A percentile compares a stretch with the other conserved stretches of the same genome.
Conservation (phyloP, 768 basidiomycete species). For the Polyporus arcularius region DNA sequence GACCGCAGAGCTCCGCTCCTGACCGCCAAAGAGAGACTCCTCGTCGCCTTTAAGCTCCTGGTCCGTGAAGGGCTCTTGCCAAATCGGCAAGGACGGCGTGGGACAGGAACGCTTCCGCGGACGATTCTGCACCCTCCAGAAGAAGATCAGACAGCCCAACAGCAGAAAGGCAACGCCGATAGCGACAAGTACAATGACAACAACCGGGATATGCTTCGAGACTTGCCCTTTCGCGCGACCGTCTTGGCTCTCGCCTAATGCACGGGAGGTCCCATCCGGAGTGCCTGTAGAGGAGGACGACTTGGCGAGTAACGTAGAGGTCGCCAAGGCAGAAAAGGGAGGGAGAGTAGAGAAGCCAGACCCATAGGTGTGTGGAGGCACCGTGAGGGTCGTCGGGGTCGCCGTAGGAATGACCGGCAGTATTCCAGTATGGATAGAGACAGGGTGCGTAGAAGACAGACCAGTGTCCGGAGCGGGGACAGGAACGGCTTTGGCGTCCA, state of each 20-base stretch:
- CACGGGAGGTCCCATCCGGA: conserved; percentile 11
- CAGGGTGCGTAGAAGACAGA: conserved; percentile 9
- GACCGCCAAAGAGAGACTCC: conserved; percentile 78
- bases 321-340: conserved; percentile 15
- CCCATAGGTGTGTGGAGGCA: conserved; percentile 1
- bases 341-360: conserved; percentile 25
- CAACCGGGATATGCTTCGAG: conserved; percentile 44
- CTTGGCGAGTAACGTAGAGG: not conserved
- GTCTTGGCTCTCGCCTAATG: conserved; percentile 12
- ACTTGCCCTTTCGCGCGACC: conserved; percentile 5
- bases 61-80: conserved; percentile 56
- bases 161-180: conserved; percentile 53
- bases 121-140: conserved; percentile 48
- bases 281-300: not conserved
- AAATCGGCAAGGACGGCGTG: conserved; percentile 74
- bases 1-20: conserved; percentile 51
- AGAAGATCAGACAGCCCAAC: conserved; percentile 47
- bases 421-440: conserved; percentile 26
- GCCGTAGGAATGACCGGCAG: conserved; percentile 22
- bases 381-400: conserved; percentile 9
- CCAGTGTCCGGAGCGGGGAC: conserved; percentile 52
- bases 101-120: conserved; percentile 56
- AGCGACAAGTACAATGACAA: conserved; percentile 53
- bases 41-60: conserved; percentile 47
- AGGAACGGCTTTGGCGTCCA: conserved; percentile 42